phyloP scores from a whole-genome alignment of 192 early-diverging fungal species.

The Chytriomyces confervae region DNA sequence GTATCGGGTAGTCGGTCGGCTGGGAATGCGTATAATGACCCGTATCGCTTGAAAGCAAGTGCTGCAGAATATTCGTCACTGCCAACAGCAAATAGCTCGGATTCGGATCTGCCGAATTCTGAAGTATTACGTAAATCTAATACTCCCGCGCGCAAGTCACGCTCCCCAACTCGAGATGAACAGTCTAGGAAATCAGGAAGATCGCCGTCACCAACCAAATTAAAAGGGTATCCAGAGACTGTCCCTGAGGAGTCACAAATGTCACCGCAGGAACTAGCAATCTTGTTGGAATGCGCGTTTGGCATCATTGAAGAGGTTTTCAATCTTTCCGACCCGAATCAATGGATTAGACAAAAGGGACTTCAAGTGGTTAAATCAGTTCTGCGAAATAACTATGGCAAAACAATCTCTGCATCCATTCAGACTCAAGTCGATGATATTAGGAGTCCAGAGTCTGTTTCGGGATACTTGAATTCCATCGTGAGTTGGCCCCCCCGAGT shows the following conservation, averaged over 20 bases:
- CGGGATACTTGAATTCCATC: conserved; percentile 36
- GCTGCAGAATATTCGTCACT: background rate
- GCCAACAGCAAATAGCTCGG: background rate
- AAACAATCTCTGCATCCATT: conserved; percentile 35
- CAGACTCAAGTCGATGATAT: conserved; percentile 29
- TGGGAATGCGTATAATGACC: background rate
- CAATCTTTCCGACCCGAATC: conserved; percentile 41
- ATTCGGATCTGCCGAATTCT: background rate
- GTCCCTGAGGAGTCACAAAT: conserved; percentile 16
- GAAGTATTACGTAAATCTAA: background rate
- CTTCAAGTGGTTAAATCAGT: conserved; percentile 51
- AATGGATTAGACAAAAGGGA: conserved; percentile 55
- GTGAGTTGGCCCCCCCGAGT: conserved; percentile 2
- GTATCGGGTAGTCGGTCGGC: background rate
- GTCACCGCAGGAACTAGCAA: conserved; percentile 43
- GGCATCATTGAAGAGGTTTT: conserved; percentile 57
- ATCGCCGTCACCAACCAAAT: conserved; percentile 1
- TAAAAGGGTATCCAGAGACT: background rate
- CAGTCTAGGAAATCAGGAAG: background rate
- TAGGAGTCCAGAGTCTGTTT: conserved; percentile 27
- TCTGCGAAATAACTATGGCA: conserved; percentile 47
- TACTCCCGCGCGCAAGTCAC: background rate
- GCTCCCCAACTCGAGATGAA: background rate
- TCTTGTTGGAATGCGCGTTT: conserved; percentile 52
- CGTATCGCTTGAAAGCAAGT: background rate